Conservation (phyloP, 768 basidiomycete species). For the Sporobolomyces phaffii region DNA sequence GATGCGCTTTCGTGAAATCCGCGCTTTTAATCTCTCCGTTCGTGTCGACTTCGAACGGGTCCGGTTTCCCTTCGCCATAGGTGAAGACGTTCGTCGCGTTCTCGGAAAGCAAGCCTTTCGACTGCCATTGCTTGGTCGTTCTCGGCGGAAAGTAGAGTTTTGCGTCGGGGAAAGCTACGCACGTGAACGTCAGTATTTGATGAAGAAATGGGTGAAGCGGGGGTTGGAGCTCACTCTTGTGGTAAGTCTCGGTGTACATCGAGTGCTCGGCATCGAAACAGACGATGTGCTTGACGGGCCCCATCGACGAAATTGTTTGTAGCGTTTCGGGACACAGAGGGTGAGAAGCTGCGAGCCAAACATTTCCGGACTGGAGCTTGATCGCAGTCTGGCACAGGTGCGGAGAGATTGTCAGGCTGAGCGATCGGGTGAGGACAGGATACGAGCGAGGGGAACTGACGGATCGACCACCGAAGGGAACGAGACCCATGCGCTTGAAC, state of each 20-base stretch:
- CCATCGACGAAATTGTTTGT: constrained; percentile 57
- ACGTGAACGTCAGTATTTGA: not conserved
- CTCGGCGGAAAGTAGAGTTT: constrained; percentile 25
- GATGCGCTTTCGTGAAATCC: constrained; percentile 11
- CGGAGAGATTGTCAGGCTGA: too few species aligned
- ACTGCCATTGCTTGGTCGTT: constrained; percentile 6
- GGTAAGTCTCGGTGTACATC: constrained; percentile 26
- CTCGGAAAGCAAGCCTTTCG: constrained; percentile 9
- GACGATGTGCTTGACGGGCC: constrained; percentile 56
- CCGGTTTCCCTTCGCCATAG: constrained; percentile 7
- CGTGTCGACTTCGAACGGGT: constrained; percentile 33
- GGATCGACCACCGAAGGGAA: constrained; percentile 68
- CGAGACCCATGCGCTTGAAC: constrained; percentile 48
- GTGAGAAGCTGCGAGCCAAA: constrained; percentile 79
- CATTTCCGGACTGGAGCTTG: constrained; percentile 59
- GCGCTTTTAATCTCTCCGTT: constrained; percentile 42
- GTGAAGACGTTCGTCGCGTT: not conserved
- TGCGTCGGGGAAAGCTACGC: constrained; percentile 25
- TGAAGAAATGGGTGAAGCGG: not conserved
- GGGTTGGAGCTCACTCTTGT: not conserved
- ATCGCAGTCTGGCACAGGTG: constrained; percentile 60
- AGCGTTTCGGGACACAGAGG: constrained; percentile 64
- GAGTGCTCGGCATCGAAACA: constrained; percentile 21
- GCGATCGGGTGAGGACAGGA: not conserved
- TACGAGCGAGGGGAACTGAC: constrained; percentile 4